A percentile compares a stretch with the other conserved stretches of the same genome.
Evolutionary conservation across 495 filamentous ascomycete species (phyloP).

Genomic region (Penicillium pulvis): DNA sequence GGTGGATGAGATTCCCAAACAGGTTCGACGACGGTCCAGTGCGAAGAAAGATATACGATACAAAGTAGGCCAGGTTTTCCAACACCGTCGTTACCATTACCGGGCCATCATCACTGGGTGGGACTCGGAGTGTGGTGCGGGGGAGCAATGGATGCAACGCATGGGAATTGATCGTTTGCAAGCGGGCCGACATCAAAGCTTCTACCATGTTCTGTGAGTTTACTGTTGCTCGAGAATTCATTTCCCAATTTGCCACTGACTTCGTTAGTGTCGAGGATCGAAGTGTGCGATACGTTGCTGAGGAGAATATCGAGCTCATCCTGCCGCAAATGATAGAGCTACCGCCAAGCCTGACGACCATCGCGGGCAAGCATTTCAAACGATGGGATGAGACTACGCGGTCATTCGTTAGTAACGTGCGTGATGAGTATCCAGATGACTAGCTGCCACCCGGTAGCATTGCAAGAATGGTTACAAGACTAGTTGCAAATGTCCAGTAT

Average conservation of each 20-base stretch:
- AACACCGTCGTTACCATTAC: constrained; percentile 79
- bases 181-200: constrained; percentile 70
- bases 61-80: constrained; percentile 81
- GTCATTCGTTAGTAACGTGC: constrained; percentile 83
- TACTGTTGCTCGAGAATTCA: constrained; percentile 2
- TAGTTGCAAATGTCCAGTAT: background rate
- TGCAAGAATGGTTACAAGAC: background rate
- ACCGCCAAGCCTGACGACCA: constrained; percentile 56
- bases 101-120: constrained; percentile 83
- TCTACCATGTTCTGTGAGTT: constrained; percentile 83
- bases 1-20: constrained; percentile 61
- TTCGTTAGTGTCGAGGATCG: constrained; percentile 65
- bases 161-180: constrained; percentile 65
- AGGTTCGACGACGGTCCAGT: constrained; percentile 46
- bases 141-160: constrained; percentile 57
- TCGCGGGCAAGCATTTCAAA: constrained; percentile 89
- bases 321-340: constrained; percentile 47
- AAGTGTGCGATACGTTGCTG: constrained; percentile 75
- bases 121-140: constrained; percentile 62
- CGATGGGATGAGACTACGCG: constrained; percentile 69
- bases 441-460: constrained; percentile 40
- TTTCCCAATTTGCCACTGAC: constrained; percentile 18
- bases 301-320: constrained; percentile 80
- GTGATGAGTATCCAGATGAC: constrained; percentile 85
- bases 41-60: constrained; percentile 56